These are phyloP conservation scores for Yarrowia sp. DNA, from an alignment of 805 yeast species.

Conservation along the genomic window DNA sequence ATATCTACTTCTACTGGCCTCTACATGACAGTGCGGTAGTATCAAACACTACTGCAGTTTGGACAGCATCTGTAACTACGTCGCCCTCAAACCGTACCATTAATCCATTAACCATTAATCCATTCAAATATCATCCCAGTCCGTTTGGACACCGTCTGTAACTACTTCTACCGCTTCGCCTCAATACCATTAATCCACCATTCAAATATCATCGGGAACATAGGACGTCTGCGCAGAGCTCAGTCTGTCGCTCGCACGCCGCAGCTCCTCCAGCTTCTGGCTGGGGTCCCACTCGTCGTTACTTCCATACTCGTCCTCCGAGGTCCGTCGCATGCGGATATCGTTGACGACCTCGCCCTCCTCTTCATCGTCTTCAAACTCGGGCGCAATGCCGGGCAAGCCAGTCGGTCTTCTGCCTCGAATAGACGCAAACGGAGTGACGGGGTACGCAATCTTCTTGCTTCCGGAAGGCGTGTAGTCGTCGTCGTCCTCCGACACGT, in stretches of 20 bases:
- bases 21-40: too few species aligned
- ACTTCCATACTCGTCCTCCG: conserved; percentile 7
- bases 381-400: not conserved
- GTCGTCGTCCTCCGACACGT: not conserved
- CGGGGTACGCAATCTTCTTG: not conserved
- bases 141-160: too few species aligned
- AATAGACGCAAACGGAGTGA: conserved; percentile 15
- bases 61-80: too few species aligned
- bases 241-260: not conserved
- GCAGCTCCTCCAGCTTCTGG: conserved; percentile 6
- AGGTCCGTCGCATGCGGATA: not conserved
- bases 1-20: too few species aligned
- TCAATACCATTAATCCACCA: not conserved
- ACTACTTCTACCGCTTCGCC: too few species aligned
- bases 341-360: conserved; percentile 12
- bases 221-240: not conserved
- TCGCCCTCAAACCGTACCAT: too few species aligned
- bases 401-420: conserved; percentile 14
- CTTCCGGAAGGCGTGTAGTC: not conserved
- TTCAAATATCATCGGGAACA: conserved; percentile 13
- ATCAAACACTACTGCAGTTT: too few species aligned
- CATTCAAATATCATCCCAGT: too few species aligned
- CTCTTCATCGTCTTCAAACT: conserved; percentile 14
- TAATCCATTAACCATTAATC: too few species aligned
- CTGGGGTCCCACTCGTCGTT: conserved; percentile 12